Conservation (phyloP, 2,329 filamentous ascomycete genomes). For the Diaporthe sp. region DNA sequence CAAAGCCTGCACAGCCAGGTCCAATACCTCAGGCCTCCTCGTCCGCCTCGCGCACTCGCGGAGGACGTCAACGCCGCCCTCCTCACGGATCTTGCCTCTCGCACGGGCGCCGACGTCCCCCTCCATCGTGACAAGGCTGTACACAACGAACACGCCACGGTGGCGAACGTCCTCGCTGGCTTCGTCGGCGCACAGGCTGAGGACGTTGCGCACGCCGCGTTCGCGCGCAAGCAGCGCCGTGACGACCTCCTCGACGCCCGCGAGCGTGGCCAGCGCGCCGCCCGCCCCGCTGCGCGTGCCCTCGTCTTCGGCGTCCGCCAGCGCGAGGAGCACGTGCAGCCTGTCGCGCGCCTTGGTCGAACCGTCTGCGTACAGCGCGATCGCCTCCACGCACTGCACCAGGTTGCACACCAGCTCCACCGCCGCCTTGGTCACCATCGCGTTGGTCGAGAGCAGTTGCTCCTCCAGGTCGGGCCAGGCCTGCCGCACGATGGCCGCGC, state of each 20-base stretch:
- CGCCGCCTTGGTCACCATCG: slow-evolving; percentile 83
- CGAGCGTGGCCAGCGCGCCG: slow-evolving; percentile 88
- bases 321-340: slow-evolving; percentile 86
- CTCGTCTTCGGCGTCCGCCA: slow-evolving; percentile 87
- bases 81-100: slow-evolving; percentile 70
- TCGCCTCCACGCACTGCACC: slow-evolving; percentile 76
- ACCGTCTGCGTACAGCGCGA: slow-evolving; percentile 78
- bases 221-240: slow-evolving; percentile 78
- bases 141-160: slow-evolving; percentile 81
- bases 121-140: slow-evolving; percentile 79
- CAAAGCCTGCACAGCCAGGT: slow-evolving; percentile 79
- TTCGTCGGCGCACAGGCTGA: slow-evolving; percentile 84
- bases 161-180: slow-evolving; percentile 74
- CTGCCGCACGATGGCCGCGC: slow-evolving; percentile 78
- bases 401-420: slow-evolving; percentile 95
- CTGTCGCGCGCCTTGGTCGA: slow-evolving; percentile 78
- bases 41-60: slow-evolving; percentile 79
- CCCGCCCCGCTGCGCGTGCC: slow-evolving; percentile 87
- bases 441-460: slow-evolving; percentile 82
- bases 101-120: slow-evolving; percentile 75
- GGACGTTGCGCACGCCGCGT: slow-evolving; percentile 80
- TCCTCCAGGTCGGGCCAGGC: slow-evolving; percentile 87
- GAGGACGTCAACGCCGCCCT: slow-evolving; percentile 76
- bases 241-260: slow-evolving; percentile 82
- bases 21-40: slow-evolving; percentile 77